Base-by-base conservation (phyloP, 2,329 filamentous ascomycete genomes). In the Lomentospora prolificans region DNA sequence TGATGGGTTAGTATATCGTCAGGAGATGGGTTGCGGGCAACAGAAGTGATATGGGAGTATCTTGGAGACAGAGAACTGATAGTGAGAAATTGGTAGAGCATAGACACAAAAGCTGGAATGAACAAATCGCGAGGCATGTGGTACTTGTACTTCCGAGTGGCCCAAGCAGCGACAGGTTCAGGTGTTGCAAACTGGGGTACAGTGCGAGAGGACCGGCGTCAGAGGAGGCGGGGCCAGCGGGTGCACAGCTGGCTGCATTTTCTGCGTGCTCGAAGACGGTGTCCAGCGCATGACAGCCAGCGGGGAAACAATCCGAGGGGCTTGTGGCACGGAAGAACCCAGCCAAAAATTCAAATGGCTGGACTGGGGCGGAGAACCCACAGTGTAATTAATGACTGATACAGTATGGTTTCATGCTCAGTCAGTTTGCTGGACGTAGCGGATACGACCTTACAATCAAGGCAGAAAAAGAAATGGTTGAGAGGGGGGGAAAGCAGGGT, bases 11-110 rank as follows among this genome's bases (percentile, higher is more conserved):
- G 52, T 44, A 19, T 22, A 31, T 28, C 36, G 30, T 54, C 36
- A 24, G 10, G 36, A 19, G 17, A n/a, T 33, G 52, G n/a, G 36
- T 27, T 27, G 52, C 36, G 52, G 52, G 46, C 25, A 54, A 44
- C 25, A 28, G 25, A 44, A 30, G 22, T 55, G 53, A 33, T 55
- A 55, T 19, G 25, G 28, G 24, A 50, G 41, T 55, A 55, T 55
- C 53, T 55, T 50, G 33, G 27, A 10, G 27, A 22, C 62, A 63
- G 61, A 68, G 72, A 73, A 72, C 70, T 72, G 70, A 62, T 72
- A 72, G 70, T 72, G 70, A 61, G 62, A 66, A 65, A 66, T 66
- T 65, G 64, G 58, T 66, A 66, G 62, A 63, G 58, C 46, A 31
- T 19, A n/a, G 53, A 57, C 55, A 56, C 50, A 22, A 28, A 24